These are phyloP conservation scores for Dorcoceras hygrometricum DNA, from an alignment of 257 asterid species.

Conservation along the genomic window DNA sequence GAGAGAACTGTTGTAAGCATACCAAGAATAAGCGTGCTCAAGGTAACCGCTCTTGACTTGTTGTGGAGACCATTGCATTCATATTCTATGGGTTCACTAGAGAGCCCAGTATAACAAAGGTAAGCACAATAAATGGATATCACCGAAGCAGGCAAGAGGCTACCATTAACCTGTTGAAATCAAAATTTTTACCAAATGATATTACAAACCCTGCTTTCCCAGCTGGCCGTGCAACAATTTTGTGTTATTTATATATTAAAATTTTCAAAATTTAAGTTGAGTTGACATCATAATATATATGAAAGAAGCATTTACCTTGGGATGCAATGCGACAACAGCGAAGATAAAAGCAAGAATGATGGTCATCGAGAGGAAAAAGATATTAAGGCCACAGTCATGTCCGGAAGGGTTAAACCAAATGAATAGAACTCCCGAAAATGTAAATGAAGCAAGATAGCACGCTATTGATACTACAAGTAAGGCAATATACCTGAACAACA, in stretches of 20 bases:
- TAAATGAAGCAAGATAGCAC: slow-evolving; percentile 76
- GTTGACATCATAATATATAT: not conserved
- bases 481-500: slow-evolving; percentile 69
- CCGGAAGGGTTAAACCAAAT: slow-evolving; percentile 99
- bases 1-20: slow-evolving; percentile 91
- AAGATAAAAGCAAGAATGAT: slow-evolving; percentile 73
- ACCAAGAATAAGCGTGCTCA: slow-evolving; percentile 82
- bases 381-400: slow-evolving; percentile 80
- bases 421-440: slow-evolving; percentile 72
- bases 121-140: slow-evolving; percentile 92
- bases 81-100: slow-evolving; percentile 85
- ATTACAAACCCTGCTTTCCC: not conserved
- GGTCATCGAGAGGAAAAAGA: slow-evolving; percentile 92
- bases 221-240: not conserved
- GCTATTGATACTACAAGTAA: slow-evolving; percentile 67
- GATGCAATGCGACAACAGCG: slow-evolving; percentile 80
- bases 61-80: slow-evolving; percentile 87
- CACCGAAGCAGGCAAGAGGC: slow-evolving; percentile 96
- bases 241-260: not conserved
- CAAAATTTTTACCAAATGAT: not conserved
- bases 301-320: slow-evolving; percentile 47
- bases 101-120: slow-evolving; percentile 87
- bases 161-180: slow-evolving; percentile 79
- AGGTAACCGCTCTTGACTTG: slow-evolving; percentile 68
- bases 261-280: too few relatives aligned